These are phyloP conservation scores for Boletus pseudopeckii DNA, from an alignment of 768 basidiomycete genomes.

Conservation along the genomic window DNA sequence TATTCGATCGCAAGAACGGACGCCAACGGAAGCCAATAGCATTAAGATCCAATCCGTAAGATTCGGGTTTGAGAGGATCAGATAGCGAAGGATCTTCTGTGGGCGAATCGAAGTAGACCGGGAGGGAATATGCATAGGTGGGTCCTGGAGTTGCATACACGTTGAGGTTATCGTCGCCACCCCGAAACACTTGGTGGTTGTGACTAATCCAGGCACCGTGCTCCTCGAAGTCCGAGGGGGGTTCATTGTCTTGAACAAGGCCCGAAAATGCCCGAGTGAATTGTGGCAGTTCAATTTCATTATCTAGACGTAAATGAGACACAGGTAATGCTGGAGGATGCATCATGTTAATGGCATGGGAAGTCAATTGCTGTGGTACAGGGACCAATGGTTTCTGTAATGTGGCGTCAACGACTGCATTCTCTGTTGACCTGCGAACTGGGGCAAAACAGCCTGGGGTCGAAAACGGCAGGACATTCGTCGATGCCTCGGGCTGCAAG, in stretches of 20 bases:
- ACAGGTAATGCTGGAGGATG: slow-evolving; percentile 6
- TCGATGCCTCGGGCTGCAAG: not conserved
- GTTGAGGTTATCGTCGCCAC: slow-evolving; percentile 5
- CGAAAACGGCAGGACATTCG: slow-evolving; percentile 20
- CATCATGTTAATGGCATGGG: slow-evolving; percentile 7
- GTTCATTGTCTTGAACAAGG: slow-evolving; percentile 1
- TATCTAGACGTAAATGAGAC: slow-evolving; percentile 18
- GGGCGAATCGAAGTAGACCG: slow-evolving; percentile 51
- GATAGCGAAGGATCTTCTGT: slow-evolving; percentile 45
- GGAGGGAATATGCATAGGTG: slow-evolving; percentile 27
- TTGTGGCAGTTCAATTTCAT: slow-evolving; percentile 6
- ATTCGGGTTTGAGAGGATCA: slow-evolving; percentile 35
- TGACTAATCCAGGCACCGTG: not conserved
- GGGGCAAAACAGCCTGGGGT: slow-evolving; percentile 23
- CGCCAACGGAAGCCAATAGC: slow-evolving; percentile 55
- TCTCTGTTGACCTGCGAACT: not conserved
- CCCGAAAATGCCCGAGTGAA: slow-evolving; percentile 2
- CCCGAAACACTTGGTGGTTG: slow-evolving; percentile 1
- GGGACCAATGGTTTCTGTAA: slow-evolving; percentile 1
- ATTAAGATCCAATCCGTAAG: slow-evolving; percentile 38
- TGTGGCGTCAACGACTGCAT: not conserved
- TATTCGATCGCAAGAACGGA: slow-evolving; percentile 40
- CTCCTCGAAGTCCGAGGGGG: slow-evolving; percentile 16
- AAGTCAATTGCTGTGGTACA: slow-evolving; percentile 9
- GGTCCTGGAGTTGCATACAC: slow-evolving; percentile 52